Conservation (phyloP, 23 red algal species). For the Gracilaria domingensis region DNA sequence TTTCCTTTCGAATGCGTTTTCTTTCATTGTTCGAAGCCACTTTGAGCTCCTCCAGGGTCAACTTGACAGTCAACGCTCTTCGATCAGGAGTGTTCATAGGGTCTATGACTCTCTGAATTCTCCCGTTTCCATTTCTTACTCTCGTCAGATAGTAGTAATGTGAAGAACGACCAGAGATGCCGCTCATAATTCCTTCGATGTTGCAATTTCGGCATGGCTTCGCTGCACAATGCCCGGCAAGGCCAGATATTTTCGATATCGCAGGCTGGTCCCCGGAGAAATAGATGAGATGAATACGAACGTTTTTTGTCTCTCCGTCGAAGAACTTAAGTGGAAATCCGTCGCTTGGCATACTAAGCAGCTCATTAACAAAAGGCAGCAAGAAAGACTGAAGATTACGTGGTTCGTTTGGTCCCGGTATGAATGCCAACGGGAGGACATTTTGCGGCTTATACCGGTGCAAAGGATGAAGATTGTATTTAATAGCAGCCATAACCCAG, state of each 20-base stretch:
- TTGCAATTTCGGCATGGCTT: not conserved
- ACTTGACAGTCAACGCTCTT: not conserved
- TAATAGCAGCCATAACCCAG: slow-evolving; percentile 8
- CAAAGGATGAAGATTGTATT: not conserved
- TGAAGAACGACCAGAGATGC: not conserved
- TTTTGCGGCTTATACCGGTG: slow-evolving; percentile 7
- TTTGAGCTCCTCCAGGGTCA: not conserved
- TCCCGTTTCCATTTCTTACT: not conserved
- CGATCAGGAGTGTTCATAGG: not conserved
- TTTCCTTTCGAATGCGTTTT: not conserved
- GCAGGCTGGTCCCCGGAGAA: slow-evolving; percentile 10
- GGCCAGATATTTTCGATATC: slow-evolving; percentile 1
- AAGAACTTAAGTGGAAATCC: not conserved
- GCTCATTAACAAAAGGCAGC: not conserved
- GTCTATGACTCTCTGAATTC: not conserved
- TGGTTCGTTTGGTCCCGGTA: not conserved
- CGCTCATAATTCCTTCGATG: not conserved
- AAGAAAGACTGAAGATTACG: slow-evolving; percentile 26
- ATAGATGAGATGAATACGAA: slow-evolving; percentile 1
- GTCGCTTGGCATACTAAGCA: not conserved
- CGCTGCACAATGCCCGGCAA: not conserved
- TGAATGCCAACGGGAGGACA: slow-evolving; percentile 13
- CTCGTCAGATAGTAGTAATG: slow-evolving; percentile 16
- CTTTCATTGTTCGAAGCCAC: no score
- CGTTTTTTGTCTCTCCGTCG: not conserved